These are phyloP conservation scores for Aspergillus sp. DNA, from an alignment of 2,329 filamentous ascomycete genomes.

Conservation along the genomic window DNA sequence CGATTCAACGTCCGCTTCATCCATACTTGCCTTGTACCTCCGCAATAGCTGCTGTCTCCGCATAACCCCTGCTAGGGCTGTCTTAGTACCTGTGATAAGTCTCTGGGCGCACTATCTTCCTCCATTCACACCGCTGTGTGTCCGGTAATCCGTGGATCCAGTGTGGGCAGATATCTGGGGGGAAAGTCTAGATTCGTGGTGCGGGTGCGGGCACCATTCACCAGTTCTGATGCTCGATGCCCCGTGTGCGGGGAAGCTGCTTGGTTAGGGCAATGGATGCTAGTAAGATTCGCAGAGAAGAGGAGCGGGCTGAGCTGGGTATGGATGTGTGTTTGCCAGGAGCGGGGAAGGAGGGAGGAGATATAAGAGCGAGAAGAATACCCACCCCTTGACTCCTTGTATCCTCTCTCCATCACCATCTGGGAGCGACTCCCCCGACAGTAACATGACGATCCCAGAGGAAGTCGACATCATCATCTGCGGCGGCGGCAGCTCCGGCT, in stretches of 20 bases:
- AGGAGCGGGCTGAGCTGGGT: background rate
- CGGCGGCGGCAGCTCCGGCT: conserved; percentile 68
- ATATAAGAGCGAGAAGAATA: background rate
- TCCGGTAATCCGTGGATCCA: background rate
- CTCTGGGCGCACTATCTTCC: background rate
- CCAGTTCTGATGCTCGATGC: background rate
- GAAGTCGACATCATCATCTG: conserved; percentile 83
- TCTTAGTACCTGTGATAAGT: background rate
- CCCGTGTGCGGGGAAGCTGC: background rate
- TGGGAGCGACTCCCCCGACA: background rate
- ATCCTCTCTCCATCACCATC: background rate
- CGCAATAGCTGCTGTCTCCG: background rate
- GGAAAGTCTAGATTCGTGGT: background rate
- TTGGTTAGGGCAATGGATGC: too few species aligned
- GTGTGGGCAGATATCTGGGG: background rate
- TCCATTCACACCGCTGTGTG: background rate
- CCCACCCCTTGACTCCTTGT: background rate
- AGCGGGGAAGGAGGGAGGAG: background rate
- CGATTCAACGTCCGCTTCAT: background rate
- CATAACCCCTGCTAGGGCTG: background rate
- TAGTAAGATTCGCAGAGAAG: background rate
- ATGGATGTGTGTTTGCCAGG: background rate
- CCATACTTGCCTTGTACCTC: background rate
- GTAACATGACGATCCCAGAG: conserved; percentile 66
- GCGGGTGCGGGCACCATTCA: background rate